A percentile compares a stretch with the other conserved stretches of the same genome.
phyloP scores from a whole-genome alignment of 2,329 filamentous ascomycete genomes.

The Metarhizium rileyi region DNA sequence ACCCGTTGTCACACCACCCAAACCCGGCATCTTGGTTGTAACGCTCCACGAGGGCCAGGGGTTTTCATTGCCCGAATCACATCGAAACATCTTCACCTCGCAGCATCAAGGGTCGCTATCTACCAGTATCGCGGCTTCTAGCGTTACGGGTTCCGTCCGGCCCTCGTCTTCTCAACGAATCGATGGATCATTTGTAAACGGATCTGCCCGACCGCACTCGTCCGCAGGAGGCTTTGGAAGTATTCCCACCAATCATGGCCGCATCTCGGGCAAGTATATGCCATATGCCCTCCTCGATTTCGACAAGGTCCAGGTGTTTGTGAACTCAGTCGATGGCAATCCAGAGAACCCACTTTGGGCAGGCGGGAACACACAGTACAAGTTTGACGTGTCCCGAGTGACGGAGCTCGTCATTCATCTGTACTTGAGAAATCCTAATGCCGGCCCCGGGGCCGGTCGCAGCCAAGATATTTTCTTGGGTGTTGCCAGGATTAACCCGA shows the following conservation, averaged over 20 bases:
- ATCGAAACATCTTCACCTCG: slow-evolving; percentile 66
- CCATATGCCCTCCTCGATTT: slow-evolving; percentile 96
- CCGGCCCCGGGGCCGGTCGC: slow-evolving; percentile 74
- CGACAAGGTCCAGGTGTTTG: slow-evolving; percentile 97
- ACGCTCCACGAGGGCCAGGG: slow-evolving; percentile 89
- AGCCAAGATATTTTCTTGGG: slow-evolving; percentile 96
- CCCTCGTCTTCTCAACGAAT: slow-evolving; percentile 47
- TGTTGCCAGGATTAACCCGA: slow-evolving; percentile 80
- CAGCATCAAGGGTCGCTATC: slow-evolving; percentile 68
- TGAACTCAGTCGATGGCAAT: slow-evolving; percentile 90
- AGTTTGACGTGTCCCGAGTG: slow-evolving; percentile 94
- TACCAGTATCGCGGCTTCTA: slow-evolving; percentile 43
- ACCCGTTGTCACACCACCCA: slow-evolving; percentile 57
- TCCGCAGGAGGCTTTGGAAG: slow-evolving; percentile 73
- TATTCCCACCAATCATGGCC: slow-evolving; percentile 86
- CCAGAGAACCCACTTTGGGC: slow-evolving; percentile 95
- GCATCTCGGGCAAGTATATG: slow-evolving; percentile 92
- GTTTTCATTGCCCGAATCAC: slow-evolving; percentile 85
- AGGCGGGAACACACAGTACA: slow-evolving; percentile 97
- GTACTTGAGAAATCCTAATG: slow-evolving; percentile 87
- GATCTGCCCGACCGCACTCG: slow-evolving; percentile 66
- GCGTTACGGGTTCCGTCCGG: slow-evolving; percentile 40
- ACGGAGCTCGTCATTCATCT: slow-evolving; percentile 87
- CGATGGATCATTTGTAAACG: slow-evolving; percentile 54
- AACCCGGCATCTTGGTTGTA: slow-evolving; percentile 92